These are phyloP conservation scores for Jasminum sambac DNA, from an alignment of 257 asterid species.

Conservation along the genomic window DNA sequence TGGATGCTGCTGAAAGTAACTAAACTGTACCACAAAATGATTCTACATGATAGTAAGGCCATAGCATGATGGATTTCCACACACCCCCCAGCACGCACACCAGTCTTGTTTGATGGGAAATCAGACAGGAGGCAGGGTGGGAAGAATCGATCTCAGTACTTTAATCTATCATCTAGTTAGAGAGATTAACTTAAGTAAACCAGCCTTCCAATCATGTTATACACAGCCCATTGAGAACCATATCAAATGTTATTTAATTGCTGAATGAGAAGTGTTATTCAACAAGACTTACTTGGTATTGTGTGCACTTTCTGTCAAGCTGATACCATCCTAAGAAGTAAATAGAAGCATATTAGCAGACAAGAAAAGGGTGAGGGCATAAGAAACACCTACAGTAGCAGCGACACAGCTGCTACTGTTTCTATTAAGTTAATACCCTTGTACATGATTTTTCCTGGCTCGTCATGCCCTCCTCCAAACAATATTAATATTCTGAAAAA, in stretches of 20 bases:
- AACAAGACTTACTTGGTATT: constrained; percentile 67
- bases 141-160: not conserved
- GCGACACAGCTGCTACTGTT: not conserved
- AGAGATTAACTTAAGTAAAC: not conserved
- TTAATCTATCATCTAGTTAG: not conserved
- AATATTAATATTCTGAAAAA: not conserved
- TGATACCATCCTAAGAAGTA: constrained; percentile 69
- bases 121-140: not conserved
- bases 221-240: not conserved
- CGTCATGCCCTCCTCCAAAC: not conserved
- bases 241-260: not conserved
- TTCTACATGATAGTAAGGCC: not conserved
- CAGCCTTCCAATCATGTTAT: not conserved
- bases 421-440: not conserved
- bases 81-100: not conserved
- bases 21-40: not conserved
- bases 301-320: constrained; percentile 68
- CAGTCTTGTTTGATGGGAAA: not conserved
- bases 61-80: not conserved
- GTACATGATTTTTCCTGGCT: constrained; percentile 1
- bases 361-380: not conserved
- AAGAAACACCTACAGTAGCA: not conserved
- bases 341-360: constrained; percentile 11
- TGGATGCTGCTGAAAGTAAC: not conserved
- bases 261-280: constrained; percentile 10